These are phyloP conservation scores for Prunus armeniaca DNA, from an alignment of 306 rosid species.

Conservation along the genomic window DNA sequence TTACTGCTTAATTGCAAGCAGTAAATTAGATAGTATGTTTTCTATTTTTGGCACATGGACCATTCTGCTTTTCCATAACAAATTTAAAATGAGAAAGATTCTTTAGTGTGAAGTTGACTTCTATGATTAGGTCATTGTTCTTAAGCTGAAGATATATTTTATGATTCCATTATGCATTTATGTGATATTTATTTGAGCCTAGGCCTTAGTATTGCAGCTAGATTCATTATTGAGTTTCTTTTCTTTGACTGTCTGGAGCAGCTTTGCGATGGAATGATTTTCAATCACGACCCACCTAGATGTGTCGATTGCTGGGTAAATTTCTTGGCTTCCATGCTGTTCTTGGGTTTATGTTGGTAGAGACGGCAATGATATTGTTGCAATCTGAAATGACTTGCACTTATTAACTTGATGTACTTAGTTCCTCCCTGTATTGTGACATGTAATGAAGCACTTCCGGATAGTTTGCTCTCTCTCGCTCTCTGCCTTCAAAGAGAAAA, in stretches of 20 bases:
- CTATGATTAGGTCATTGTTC: constrained; percentile 8
- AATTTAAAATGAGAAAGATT: background rate
- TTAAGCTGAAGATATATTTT: background rate
- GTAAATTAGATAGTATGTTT: background rate
- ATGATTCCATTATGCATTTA: background rate
- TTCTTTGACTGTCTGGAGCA: constrained; percentile 49
- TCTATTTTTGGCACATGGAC: background rate
- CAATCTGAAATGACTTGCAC: background rate
- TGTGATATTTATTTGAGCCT: constrained; percentile 5
- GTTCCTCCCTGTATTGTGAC: background rate
- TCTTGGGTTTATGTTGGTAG: background rate
- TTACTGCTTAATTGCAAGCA: constrained; percentile 4
- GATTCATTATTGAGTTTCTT: constrained; percentile 27
- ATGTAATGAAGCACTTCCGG: background rate
- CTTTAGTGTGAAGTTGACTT: constrained; percentile 12
- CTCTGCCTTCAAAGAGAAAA: background rate
- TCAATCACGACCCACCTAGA: constrained; percentile 83
- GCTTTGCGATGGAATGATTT: constrained; percentile 90
- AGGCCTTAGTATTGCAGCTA: constrained; percentile 17
- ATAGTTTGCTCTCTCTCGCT: background rate
- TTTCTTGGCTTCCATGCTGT: constrained; percentile 9
- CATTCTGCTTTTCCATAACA: constrained; percentile 15
- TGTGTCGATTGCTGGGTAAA: constrained; percentile 88
- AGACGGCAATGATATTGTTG: background rate
- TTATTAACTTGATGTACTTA: background rate